Base-by-base conservation (phyloP, 1,284 basidiomycete species). In the Cutaneotrichosporon spelunceum region DNA sequence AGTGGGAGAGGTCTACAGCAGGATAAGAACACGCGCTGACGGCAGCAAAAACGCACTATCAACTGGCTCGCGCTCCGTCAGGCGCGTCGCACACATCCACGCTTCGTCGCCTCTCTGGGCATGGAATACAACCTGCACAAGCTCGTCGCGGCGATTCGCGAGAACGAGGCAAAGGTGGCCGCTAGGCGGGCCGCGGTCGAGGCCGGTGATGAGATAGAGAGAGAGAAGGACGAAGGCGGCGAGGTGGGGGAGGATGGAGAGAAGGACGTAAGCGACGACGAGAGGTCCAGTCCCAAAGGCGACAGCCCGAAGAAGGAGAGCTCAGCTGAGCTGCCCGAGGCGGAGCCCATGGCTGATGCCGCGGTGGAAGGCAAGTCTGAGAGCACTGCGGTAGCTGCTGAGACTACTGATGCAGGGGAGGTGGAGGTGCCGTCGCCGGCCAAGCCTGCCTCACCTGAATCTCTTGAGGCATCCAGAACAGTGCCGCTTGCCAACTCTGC, bases 51-150 rank as follows among this genome's bases (percentile, higher is more conserved):
- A 66, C 63, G 63, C 33, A 71, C 71, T 33, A 68, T 70, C 34
- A 71, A 66, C 30, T 78, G 75, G 75, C 67, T 70, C 26, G 75
- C 68, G 3, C 53, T 76, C 11, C 70, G 76, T n/a, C 55, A 70
- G 16, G 69, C 72, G 7, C 64, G 73, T 6, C 67, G 67, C 19
- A 64, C 65, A 14, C 61, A 73, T 33, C 63, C 75, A 6, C 65
- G 68, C 23, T 64, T 67, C 27, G 74, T 75, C 49, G 53, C 55
- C 7, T 52, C 65, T 2, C 59, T 71, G 19, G 61, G 60, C 2
- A 53, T 56, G 13, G 65, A 65, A 21, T 65, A 72, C 33, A 66
- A 73, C 62, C 52, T 76, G 8, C 67, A 71, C 57, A 48, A 67
- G 7, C 60, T 74, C 13, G 63, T 71, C 30, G 61, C 65, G 53